Base-by-base conservation (phyloP, 1,284 basidiomycete genomes). In the Leccinum griseonigrum region DNA sequence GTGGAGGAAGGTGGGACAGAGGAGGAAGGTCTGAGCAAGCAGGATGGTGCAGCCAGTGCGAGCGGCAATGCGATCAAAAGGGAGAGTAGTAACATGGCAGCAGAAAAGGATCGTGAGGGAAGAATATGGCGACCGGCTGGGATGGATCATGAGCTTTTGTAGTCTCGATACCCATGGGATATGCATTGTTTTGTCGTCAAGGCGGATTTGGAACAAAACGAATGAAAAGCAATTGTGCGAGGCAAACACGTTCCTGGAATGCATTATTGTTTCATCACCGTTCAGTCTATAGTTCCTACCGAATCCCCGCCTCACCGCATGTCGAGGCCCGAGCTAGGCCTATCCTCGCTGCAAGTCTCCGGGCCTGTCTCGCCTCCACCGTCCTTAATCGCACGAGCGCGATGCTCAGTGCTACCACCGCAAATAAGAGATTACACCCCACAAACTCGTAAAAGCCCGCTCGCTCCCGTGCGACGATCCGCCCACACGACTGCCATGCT, bases 401-500 rank as follows among this genome's bases (percentile, higher is more conserved):
- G 18, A 93, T 76, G 4, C 80, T 76, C 18, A 94, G 75, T 1
- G 91, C 86, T 8, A 90, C 75, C 1, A 83, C 76, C 2, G 86
- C 86, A 69, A 97, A 86, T 7, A 90, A 71, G 43, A 92, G 67
- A 71, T 95, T 97, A 72, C 89, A 87, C 36, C 86, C 91, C 3
- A 95, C 78, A 73, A 96, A 97, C 73, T 96, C 93, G 76, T 86
- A 92, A 71, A 92, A 97, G 73, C 94, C 91, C 4, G 84, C 88
- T 54, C 88, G 85, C 75, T 97, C 94, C 65, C 85, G 81, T 40
- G 79, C 76, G 48, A 91, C 79, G 32, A 94, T 91, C 61, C 92
- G 91, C 4, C 94, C 94, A 69, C 94, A 97, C 3, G 92, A 86
- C 71, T 94, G 90, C 92, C 92, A 97, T 2, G 93, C 93, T 3